Conservation (phyloP, 345 rosid species). For the Mercurialis annua region DNA sequence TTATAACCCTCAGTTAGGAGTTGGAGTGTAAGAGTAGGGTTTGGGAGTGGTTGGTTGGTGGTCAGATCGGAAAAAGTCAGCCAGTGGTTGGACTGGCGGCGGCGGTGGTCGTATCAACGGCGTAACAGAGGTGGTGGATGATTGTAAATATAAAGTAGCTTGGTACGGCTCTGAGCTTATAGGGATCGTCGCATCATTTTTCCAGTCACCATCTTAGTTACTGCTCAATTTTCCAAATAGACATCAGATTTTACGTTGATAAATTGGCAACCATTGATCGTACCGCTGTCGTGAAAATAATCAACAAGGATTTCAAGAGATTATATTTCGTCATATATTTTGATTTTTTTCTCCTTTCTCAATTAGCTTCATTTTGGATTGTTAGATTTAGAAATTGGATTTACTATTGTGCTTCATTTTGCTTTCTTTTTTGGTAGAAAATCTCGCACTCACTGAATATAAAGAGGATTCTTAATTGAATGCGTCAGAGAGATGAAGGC, state of each 20-base stretch:
- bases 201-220: slow-evolving; percentile 44
- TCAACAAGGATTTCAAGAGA: slow-evolving; percentile 65
- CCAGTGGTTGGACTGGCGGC: no score
- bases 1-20: no score
- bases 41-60: no score
- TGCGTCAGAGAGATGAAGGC: no score
- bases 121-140: no score
- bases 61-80: no score
- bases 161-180: slow-evolving; percentile 96
- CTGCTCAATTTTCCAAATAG: slow-evolving; percentile 14
- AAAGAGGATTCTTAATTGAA: slow-evolving; percentile 90
- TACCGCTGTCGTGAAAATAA: slow-evolving; percentile 46
- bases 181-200: slow-evolving; percentile 77
- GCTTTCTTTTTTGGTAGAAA: slow-evolving; percentile 38
- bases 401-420: not conserved
- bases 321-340: slow-evolving; percentile 89
- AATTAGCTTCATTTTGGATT: not conserved
- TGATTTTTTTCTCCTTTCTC: not conserved
- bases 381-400: not conserved
- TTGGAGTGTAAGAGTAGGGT: no score
- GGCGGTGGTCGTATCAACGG: no score
- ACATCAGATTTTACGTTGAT: slow-evolving; percentile 33
- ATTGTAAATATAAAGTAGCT: no score
- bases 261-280: slow-evolving; percentile 61
- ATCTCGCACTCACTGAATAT: slow-evolving; percentile 63